Percentiles rank a stretch among this genome's conserved stretches.
These are phyloP conservation scores for Heracleum sosnowskyi DNA, from an alignment of 129 eudicot genomes.

Conservation along the genomic window DNA sequence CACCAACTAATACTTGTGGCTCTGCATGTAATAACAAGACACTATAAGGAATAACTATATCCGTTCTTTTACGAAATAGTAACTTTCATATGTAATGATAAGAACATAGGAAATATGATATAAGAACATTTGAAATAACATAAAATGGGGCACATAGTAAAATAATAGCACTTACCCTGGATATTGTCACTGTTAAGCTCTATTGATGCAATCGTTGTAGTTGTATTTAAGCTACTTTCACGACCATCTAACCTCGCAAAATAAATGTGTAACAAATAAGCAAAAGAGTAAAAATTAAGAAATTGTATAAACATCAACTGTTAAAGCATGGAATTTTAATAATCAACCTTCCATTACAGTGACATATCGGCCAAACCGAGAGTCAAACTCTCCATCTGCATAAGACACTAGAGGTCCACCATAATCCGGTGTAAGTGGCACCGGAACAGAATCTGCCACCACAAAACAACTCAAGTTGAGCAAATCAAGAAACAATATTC, in stretches of 20 bases:
- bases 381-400: constrained; percentile 91
- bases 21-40: constrained; percentile 40
- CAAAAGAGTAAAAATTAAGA: not conserved
- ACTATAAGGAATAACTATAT: not conserved
- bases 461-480: not conserved
- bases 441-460: constrained; percentile 53
- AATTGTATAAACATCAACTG: not conserved
- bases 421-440: constrained; percentile 82
- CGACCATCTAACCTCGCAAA: constrained; percentile 53
- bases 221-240: constrained; percentile 57
- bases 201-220: constrained; percentile 68
- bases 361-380: constrained; percentile 64
- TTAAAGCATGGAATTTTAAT: not conserved
- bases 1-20: constrained; percentile 60
- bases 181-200: constrained; percentile 30
- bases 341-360: constrained; percentile 79
- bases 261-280: not conserved
- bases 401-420: constrained; percentile 68
- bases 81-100: not conserved
- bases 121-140: constrained; percentile 4
- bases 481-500: not conserved
- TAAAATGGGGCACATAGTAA: not conserved
- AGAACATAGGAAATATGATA: not conserved
- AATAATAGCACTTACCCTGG: constrained; percentile 37
- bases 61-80: not conserved